Conservation (phyloP, 2,329 filamentous ascomycete species). For the Paradendryphiella salina region DNA sequence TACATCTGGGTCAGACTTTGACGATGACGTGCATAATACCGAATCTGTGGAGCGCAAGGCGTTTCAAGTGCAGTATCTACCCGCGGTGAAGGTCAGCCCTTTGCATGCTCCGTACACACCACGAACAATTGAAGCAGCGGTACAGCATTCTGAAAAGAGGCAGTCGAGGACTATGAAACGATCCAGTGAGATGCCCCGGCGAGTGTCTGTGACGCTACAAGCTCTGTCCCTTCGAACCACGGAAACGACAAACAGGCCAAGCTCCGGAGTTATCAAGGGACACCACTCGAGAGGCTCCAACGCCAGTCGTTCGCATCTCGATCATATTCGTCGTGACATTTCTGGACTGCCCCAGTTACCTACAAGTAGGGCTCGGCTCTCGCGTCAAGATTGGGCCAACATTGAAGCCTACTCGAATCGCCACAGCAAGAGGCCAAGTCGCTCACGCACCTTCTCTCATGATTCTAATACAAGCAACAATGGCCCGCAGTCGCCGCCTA, state of each 20-base stretch:
- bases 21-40: conserved; percentile 12
- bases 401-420: conserved; percentile 40
- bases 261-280: conserved; percentile 7
- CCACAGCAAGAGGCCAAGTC: conserved; percentile 30
- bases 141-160: conserved; percentile 19
- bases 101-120: conserved; percentile 22
- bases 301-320: conserved; percentile 27
- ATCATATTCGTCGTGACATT: conserved; percentile 39
- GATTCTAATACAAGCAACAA: conserved; percentile 16
- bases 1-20: conserved; percentile 13
- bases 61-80: conserved; percentile 13
- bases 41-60: conserved; percentile 8
- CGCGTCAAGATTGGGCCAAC: conserved; percentile 43
- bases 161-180: conserved; percentile 22
- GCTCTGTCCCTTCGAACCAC: conserved; percentile 26
- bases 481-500: conserved; percentile 26
- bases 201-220: conserved; percentile 27
- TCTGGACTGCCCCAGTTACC: conserved; percentile 37
- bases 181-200: conserved; percentile 32
- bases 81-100: conserved; percentile 23
- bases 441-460: conserved; percentile 21
- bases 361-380: conserved; percentile 35
- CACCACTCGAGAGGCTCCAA: conserved; percentile 14
- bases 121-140: conserved; percentile 13
- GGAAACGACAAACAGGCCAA: conserved; percentile 9